phyloP scores from a whole-genome alignment of 805 yeast species.

The Ogataea corticis region DNA sequence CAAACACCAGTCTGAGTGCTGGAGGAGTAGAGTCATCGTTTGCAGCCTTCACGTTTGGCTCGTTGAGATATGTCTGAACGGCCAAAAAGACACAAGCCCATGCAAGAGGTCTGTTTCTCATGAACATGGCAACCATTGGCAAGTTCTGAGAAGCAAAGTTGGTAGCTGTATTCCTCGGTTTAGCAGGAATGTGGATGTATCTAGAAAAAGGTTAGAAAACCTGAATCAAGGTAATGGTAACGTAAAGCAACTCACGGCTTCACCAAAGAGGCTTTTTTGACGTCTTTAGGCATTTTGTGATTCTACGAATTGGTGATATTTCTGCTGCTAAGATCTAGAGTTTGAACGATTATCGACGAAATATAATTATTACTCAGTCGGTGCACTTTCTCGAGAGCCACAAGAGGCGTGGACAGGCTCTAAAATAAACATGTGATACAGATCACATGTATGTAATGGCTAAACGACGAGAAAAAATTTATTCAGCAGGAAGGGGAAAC shows the following conservation, averaged over 20 bases:
- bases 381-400: background rate
- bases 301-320: too few relatives aligned
- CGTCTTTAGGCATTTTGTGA: conserved; percentile 28
- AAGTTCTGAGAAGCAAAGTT: conserved; percentile 51
- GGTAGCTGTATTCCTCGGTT: conserved; percentile 46
- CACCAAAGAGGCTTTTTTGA: conserved; percentile 31
- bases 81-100: conserved; percentile 57
- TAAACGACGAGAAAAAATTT: conserved; percentile 4
- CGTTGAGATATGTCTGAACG: conserved; percentile 48
- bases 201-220: conserved; percentile 8
- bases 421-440: background rate
- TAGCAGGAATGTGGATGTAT: conserved; percentile 50
- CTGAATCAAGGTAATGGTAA: background rate
- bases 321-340: too few relatives aligned
- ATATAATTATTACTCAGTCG: background rate
- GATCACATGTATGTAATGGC: background rate
- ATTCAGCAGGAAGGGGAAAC: conserved; percentile 3
- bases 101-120: conserved; percentile 54
- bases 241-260: conserved; percentile 23
- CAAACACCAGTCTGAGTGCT: conserved; percentile 45
- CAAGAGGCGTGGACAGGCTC: background rate
- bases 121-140: conserved; percentile 66
- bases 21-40: conserved; percentile 45
- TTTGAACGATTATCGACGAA: too few relatives aligned
- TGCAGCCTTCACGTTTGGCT: conserved; percentile 32